Evolutionary conservation across 1,139 yeast species (phyloP).

Genomic region (Starmera stellimalicola): DNA sequence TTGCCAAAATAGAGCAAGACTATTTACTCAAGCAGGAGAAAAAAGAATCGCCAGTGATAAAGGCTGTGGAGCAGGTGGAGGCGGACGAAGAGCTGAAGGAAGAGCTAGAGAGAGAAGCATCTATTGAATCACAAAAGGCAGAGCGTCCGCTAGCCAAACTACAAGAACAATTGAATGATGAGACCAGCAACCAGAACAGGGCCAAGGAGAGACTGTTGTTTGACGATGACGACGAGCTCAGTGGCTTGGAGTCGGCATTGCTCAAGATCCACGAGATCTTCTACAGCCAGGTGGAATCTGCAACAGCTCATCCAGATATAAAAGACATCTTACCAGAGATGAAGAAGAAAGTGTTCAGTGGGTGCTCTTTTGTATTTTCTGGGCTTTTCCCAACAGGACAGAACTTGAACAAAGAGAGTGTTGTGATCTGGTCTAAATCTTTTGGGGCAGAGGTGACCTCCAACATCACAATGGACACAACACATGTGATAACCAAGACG

Average conservation of each 20-base stretch:
- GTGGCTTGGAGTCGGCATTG: conserved; percentile 54
- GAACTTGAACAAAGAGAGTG: conserved; percentile 62
- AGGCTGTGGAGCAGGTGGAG: conserved; percentile 18
- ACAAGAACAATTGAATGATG: conserved; percentile 68
- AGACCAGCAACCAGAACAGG: conserved; percentile 19
- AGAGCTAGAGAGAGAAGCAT: conserved; percentile 24
- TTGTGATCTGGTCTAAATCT: conserved; percentile 84
- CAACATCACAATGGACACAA: conserved; percentile 65
- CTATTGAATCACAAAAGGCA: conserved; percentile 30
- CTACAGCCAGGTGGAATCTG: conserved; percentile 34
- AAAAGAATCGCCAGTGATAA: conserved; percentile 8
- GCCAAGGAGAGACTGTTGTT: conserved; percentile 41
- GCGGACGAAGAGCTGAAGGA: conserved; percentile 22
- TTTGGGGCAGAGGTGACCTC: conserved; percentile 85
- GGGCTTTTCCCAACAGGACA: conserved; percentile 81
- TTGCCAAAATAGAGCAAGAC: conserved; percentile 31
- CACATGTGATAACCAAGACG: conserved; percentile 80
- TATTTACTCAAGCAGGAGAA: conserved; percentile 19
- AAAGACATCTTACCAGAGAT: conserved; percentile 61
- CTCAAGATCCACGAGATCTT: conserved; percentile 56
- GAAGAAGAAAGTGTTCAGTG: conserved; percentile 59
- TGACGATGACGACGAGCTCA: conserved; percentile 77
- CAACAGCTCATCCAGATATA: conserved; percentile 42
- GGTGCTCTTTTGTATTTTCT: conserved; percentile 67
- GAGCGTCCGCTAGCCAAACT: conserved; percentile 77